Evolutionary conservation across 331 rosid species (phyloP), one percentile per base, ranked within the genome.

Genomic region (Saraca asoca): DNA sequence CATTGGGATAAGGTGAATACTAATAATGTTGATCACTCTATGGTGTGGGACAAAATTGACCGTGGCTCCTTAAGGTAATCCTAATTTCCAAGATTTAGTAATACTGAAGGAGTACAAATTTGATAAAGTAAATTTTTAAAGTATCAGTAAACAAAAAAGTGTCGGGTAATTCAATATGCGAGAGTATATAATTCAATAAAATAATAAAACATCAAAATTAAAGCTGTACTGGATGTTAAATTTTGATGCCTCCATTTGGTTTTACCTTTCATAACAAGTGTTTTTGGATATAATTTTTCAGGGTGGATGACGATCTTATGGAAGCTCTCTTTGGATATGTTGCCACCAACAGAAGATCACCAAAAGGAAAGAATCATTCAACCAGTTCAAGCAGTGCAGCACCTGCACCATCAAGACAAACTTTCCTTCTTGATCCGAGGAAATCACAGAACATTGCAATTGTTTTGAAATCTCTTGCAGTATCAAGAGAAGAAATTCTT

Each of bases 1-100:
- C 97, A 90, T 72, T 86, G 99, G 97, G 99, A 94, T 66, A 94
- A 91, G 74, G 87, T 88, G 75, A 90, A 69, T 58, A 81, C 85
- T 38, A 84, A 84, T 38, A 84, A 84, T 60, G 72, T 82, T 17
- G 89, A 88, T 29, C 95, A 94, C 76, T 94, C 99, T 44, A 90
- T 90, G 99, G 97, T 94, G 38, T 94, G 99, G 99, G 91, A 94
- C 80, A 94, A 84, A 70, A 76, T 86, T 58, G 83, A 68, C 58
- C 80, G 75, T 12, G 96, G 95, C 15, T 90, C 99, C 15, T 83
- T 88, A 75, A 88, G 91, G 99, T 94, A 83, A 79, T 71, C 49
- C 43, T 14, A 66, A 58, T n/a, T 54, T 31, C 45, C 34, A 24
- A 24, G 31, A 24, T 24, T 24, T 24, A 24, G 1, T 24, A 24